phyloP scores from a whole-genome alignment of 805 yeast species.

The Nakazawaea laoshanensis region DNA sequence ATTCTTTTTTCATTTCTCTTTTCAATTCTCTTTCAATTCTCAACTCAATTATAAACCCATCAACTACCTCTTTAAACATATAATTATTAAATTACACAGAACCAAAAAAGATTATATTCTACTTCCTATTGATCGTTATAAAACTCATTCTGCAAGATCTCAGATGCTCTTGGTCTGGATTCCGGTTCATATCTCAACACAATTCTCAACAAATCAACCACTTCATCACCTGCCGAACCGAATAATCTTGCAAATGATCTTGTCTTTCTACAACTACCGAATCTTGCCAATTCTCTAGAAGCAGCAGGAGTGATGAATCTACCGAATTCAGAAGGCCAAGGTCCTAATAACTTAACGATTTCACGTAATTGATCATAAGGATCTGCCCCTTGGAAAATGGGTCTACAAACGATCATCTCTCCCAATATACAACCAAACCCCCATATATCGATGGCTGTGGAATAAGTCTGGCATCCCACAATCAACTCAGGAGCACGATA shows the following conservation, averaged over 20 bases:
- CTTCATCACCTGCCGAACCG: constrained; percentile 62
- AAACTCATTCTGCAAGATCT: constrained; percentile 81
- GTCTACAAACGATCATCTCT: constrained; percentile 85
- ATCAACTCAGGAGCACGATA: constrained; percentile 95
- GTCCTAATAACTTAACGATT: constrained; percentile 84
- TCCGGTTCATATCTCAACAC: constrained; percentile 90
- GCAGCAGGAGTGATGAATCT: constrained; percentile 7
- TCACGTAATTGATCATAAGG: constrained; percentile 86
- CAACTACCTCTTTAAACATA: constrained; percentile 1
- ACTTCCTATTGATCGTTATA: no score
- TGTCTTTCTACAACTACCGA: constrained; percentile 7
- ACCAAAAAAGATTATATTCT: no score
- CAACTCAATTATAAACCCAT: not conserved
- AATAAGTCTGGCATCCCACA: constrained; percentile 80
- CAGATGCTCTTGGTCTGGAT: constrained; percentile 67
- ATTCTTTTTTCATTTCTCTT: no score
- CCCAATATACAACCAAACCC: constrained; percentile 96
- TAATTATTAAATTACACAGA: no score
- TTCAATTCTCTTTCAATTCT: no score
- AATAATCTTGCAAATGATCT: constrained; percentile 28
- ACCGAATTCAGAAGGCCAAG: constrained; percentile 37
- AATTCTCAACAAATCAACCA: constrained; percentile 73
- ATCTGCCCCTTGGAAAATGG: constrained; percentile 91
- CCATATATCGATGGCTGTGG: constrained; percentile 95
- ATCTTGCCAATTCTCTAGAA: constrained; percentile 3